A percentile compares a stretch with the other conserved stretches of the same genome.
Evolutionary conservation across 2,329 filamentous ascomycete species (phyloP).

Genomic region (Peltaster fructicola): DNA sequence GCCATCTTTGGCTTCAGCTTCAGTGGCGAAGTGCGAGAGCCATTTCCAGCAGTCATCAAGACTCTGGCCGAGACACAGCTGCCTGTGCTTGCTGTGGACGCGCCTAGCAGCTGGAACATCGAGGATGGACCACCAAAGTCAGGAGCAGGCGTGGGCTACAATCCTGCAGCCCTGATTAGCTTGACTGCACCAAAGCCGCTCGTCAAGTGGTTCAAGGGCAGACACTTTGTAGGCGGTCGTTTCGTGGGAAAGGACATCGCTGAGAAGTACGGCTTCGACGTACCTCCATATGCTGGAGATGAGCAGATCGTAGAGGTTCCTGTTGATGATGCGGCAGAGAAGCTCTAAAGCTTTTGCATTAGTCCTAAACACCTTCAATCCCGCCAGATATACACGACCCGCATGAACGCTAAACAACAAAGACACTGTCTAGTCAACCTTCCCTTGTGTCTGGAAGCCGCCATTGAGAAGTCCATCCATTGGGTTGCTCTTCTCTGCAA

Average conservation of each 20-base stretch:
- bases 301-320: slow-evolving; percentile 76
- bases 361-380: too few relatives aligned
- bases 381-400: too few relatives aligned
- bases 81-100: slow-evolving; percentile 77
- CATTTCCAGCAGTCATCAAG: slow-evolving; percentile 67
- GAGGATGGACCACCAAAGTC: slow-evolving; percentile 62
- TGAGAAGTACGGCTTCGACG: slow-evolving; percentile 68
- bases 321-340: slow-evolving; percentile 16
- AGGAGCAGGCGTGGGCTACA: slow-evolving; percentile 63
- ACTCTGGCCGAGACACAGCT: slow-evolving; percentile 55
- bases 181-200: slow-evolving; percentile 88
- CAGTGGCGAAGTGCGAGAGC: slow-evolving; percentile 77
- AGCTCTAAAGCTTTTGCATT: too few relatives aligned
- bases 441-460: slow-evolving; percentile 9
- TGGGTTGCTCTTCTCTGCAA: slow-evolving; percentile 38
- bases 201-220: slow-evolving; percentile 63
- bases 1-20: slow-evolving; percentile 95
- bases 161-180: slow-evolving; percentile 66
- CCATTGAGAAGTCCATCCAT: slow-evolving; percentile 50
- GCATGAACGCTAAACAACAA: not conserved
- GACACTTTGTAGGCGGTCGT: slow-evolving; percentile 83
- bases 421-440: slow-evolving; percentile 15
- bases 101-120: slow-evolving; percentile 88
- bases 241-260: slow-evolving; percentile 67
- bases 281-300: slow-evolving; percentile 67